Conservation (phyloP, 108 stramenopile genomes). For the Fragilaria crotonensis region DNA sequence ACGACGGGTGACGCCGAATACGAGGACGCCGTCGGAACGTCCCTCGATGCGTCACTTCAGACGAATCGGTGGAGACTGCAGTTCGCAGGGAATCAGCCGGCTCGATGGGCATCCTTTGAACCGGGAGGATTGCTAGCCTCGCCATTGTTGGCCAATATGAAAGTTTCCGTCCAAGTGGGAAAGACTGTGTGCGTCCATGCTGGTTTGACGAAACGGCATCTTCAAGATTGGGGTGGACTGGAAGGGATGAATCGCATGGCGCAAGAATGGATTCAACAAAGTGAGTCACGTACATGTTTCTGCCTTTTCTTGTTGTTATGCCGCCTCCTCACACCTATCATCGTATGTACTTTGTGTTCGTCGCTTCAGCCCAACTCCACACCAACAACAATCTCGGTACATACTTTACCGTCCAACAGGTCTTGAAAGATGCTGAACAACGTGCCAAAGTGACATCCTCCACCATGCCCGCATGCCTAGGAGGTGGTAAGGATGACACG, state of each 20-base stretch:
- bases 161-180: slow-evolving; percentile 56
- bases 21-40: slow-evolving; percentile 18
- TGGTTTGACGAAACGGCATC: slow-evolving; percentile 55
- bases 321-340: not conserved
- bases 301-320: not conserved
- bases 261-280: slow-evolving; percentile 38
- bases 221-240: slow-evolving; percentile 42
- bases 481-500: slow-evolving; percentile 26
- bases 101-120: slow-evolving; percentile 63
- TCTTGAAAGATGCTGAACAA: slow-evolving; percentile 30
- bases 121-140: slow-evolving; percentile 54
- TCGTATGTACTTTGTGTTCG: no score
- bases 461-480: slow-evolving; percentile 52
- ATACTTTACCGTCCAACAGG: slow-evolving; percentile 39
- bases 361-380: not conserved
- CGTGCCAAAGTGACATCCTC: slow-evolving; percentile 17
- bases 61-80: slow-evolving; percentile 51
- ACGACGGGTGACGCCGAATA: slow-evolving; percentile 56
- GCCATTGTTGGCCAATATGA: slow-evolving; percentile 56
- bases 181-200: slow-evolving; percentile 74
- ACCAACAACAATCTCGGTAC: slow-evolving; percentile 36
- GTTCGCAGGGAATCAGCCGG: slow-evolving; percentile 64
- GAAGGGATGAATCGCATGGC: slow-evolving; percentile 48
- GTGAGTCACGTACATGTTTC: not conserved
- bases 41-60: slow-evolving; percentile 8